A percentile compares a stretch with the other conserved stretches of the same genome.
These are phyloP conservation scores for Acanthamoeba royreba DNA, from an alignment of 208 protist genomes.

Conservation along the genomic window DNA sequence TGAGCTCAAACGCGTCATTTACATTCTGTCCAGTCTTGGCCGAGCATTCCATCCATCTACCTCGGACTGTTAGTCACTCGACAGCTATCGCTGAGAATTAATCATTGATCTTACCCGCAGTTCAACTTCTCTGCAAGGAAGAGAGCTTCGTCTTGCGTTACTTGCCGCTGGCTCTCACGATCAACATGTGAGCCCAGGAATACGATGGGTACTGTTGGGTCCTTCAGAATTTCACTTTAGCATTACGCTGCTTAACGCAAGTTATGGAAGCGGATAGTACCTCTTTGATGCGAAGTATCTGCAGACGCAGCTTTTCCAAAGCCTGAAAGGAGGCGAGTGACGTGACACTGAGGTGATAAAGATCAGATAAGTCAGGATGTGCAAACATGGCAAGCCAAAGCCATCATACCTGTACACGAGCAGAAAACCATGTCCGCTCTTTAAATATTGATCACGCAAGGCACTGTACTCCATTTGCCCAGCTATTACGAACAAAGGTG, in stretches of 20 bases:
- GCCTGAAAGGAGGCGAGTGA: not conserved
- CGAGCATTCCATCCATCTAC: not conserved
- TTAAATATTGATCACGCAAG: constrained; percentile 77
- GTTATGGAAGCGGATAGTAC: not conserved
- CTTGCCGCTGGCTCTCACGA: not conserved
- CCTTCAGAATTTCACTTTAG: too few species aligned
- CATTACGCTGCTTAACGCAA: too few species aligned
- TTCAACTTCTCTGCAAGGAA: not conserved
- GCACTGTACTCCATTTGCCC: constrained; percentile 78
- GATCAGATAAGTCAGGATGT: not conserved
- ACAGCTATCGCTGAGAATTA: not conserved
- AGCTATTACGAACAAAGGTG: constrained; percentile 39
- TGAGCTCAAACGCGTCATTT: not conserved
- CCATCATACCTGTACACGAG: constrained; percentile 73
- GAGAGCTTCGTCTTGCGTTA: not conserved
- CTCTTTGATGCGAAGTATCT: not conserved
- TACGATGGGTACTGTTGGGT: not conserved
- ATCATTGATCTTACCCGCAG: not conserved
- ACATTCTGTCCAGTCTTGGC: constrained; percentile 4
- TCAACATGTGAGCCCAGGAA: not conserved
- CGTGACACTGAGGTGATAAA: not conserved
- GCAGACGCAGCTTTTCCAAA: not conserved
- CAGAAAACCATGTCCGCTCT: constrained; percentile 71
- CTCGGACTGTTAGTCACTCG: not conserved
- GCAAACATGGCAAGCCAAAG: not conserved